Evolutionary conservation across 768 basidiomycete species (phyloP).

Genomic region (Fomitopsis pulvina): DNA sequence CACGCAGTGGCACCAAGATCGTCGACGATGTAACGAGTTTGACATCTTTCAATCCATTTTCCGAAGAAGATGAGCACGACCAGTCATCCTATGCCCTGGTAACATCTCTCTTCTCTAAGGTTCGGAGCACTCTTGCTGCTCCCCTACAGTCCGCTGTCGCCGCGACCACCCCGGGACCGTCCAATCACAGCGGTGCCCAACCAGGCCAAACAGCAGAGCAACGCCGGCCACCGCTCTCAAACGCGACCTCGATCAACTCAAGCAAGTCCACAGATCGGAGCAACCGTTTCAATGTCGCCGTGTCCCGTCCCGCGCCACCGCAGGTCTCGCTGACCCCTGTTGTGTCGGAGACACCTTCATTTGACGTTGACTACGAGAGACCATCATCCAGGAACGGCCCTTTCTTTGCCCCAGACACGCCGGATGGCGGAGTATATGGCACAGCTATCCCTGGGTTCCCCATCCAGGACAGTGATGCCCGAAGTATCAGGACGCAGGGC

Average conservation of each 20-base stretch:
- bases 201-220: constrained; percentile 36
- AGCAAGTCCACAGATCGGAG: constrained; percentile 51
- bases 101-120: constrained; percentile 70
- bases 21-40: constrained; percentile 61
- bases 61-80: constrained; percentile 89
- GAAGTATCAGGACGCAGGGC: constrained; percentile 59
- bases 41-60: constrained; percentile 87
- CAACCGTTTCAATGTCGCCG: constrained; percentile 46
- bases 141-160: constrained; percentile 51
- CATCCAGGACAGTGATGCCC: constrained; percentile 76
- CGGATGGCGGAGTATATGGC: constrained; percentile 55
- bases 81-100: constrained; percentile 83
- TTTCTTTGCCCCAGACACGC: constrained; percentile 48
- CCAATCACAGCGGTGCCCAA: constrained; percentile 24
- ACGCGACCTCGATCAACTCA: constrained; percentile 40
- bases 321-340: constrained; percentile 83
- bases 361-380: constrained; percentile 56
- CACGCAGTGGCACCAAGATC: constrained; percentile 53
- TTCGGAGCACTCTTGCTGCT: constrained; percentile 73
- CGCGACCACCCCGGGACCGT: constrained; percentile 26
- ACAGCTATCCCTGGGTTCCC: constrained; percentile 89
- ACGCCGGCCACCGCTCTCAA: constrained; percentile 54
- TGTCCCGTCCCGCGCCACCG: constrained; percentile 64
- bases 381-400: constrained; percentile 46
- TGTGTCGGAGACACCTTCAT: constrained; percentile 71